Base-by-base conservation (phyloP, 1,284 basidiomycete species). In the Porogramme epimiltina region DNA sequence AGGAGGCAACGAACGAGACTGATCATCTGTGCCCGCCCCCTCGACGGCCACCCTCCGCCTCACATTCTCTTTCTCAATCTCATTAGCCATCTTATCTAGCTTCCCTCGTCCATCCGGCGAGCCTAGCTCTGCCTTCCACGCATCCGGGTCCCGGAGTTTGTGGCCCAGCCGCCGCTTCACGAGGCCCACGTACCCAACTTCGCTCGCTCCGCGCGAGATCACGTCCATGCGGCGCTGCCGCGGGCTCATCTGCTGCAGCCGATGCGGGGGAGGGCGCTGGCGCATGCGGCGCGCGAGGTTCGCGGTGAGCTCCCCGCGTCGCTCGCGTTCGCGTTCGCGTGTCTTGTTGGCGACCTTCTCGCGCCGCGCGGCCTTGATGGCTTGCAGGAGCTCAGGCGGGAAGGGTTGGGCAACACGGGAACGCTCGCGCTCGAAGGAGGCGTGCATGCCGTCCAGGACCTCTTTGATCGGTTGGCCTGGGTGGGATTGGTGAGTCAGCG, bases 281-380 rank as follows among this genome's bases (percentile, higher is more conserved):
- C 74, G 68, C 62, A 72, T 70, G 24, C 82, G 78, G 45, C 60
- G 61, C 11, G 80, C 59, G 1, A 82, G 82, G n/a, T 71, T 63
- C 1, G 60, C 60, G 4, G 80, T 70, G 19, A 85, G 66, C 61
- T 86, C 83, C 0, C 89, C 90, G 0, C 74, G 72, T 1, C 77
- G 73, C 62, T 88, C 85, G 1, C 85, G 78, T 52, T 74, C 71
- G 2, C 70, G 71, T 62, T 84, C 81, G 3, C 75, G 74, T 1
- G 82, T 84, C 67, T 84, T 85, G 68, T 89, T 87, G 10, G 65
- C 70, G 19, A 84, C 70, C 55, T 80, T 84, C 56, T 80, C 79
- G 16, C 71, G 71, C 2, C 85, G 79, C 0, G 87, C 88, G 18
- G 72, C 71, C 42, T 77, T 72, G 43, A 86, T 73, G 31, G 67